Conservation (phyloP, 2,329 filamentous ascomycete species). For the Scytalidium lignicola region DNA sequence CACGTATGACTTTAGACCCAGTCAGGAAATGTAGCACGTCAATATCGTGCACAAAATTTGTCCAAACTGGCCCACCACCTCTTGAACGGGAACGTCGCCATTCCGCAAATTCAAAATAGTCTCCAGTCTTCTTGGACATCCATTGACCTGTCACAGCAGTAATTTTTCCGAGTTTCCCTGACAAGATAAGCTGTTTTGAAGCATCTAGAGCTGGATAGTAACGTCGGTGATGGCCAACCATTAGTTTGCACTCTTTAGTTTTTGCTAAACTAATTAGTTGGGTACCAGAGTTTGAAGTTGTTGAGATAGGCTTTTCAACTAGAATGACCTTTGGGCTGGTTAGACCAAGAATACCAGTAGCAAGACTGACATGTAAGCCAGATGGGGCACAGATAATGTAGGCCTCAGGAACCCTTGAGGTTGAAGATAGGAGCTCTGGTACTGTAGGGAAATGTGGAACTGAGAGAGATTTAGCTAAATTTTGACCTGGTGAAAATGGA, state of each 20-base stretch:
- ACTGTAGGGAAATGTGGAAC: too few species aligned
- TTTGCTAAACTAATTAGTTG: slow-evolving; percentile 25
- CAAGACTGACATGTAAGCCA: too few species aligned
- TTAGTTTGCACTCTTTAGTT: slow-evolving; percentile 33
- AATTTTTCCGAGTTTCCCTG: slow-evolving; percentile 37
- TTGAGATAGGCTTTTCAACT: slow-evolving; percentile 52
- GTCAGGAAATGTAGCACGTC: slow-evolving; percentile 51
- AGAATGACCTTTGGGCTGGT: too few species aligned
- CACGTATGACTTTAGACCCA: slow-evolving; percentile 30
- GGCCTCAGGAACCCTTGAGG: too few species aligned
- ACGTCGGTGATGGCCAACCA: slow-evolving; percentile 54
- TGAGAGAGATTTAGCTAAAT: too few species aligned
- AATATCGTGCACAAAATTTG: slow-evolving; percentile 55
- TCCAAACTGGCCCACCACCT: slow-evolving; percentile 46
- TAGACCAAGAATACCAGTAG: too few species aligned
- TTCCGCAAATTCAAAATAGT: neutral
- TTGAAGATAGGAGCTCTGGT: too few species aligned
- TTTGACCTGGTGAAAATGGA: too few species aligned
- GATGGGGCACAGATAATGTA: too few species aligned
- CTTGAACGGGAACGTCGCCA: neutral
- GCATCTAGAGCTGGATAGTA: slow-evolving; percentile 52
- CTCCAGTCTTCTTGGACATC: slow-evolving; percentile 17
- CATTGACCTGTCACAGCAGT: slow-evolving; percentile 52
- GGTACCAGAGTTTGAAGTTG: slow-evolving; percentile 31
- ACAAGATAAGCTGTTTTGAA: slow-evolving; percentile 39